Percentiles rank a stretch among this genome's conserved stretches.
Conservation (phyloP, 1,284 basidiomycete species). For the Cerioporus squamosus region DNA sequence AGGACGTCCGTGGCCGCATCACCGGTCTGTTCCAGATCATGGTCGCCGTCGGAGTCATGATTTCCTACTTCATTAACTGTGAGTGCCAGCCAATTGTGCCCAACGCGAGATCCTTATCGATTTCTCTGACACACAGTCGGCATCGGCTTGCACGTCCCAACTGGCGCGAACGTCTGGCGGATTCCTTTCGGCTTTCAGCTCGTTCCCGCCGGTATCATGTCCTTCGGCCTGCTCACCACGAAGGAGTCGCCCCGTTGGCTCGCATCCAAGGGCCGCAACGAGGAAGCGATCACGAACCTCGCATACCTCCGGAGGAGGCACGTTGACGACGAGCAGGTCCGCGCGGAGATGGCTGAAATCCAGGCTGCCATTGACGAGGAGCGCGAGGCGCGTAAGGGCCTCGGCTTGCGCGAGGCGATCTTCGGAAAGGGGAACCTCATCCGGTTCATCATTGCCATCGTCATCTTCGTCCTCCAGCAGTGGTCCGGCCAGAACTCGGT, state of each 20-base stretch:
- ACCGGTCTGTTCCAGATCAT: slow-evolving; percentile 84
- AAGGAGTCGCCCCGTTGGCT: slow-evolving; percentile 48
- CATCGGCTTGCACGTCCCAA: slow-evolving; percentile 55
- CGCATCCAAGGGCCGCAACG: slow-evolving; percentile 38
- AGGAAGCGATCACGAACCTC: slow-evolving; percentile 38
- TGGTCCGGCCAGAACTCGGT: slow-evolving; percentile 67
- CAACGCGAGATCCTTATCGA: background rate
- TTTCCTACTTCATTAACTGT: slow-evolving; percentile 81
- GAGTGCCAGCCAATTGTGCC: slow-evolving; percentile 26
- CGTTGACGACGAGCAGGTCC: slow-evolving; percentile 50
- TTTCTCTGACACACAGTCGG: slow-evolving; percentile 48
- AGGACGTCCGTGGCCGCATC: slow-evolving; percentile 72
- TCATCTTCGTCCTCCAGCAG: slow-evolving; percentile 67
- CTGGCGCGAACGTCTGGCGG: slow-evolving; percentile 63
- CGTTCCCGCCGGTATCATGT: slow-evolving; percentile 80
- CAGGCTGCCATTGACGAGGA: slow-evolving; percentile 71
- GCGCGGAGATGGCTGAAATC: slow-evolving; percentile 62
- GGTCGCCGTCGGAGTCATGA: slow-evolving; percentile 77
- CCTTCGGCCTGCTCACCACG: slow-evolving; percentile 73
- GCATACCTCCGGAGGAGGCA: slow-evolving; percentile 61
- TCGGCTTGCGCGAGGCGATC: slow-evolving; percentile 69
- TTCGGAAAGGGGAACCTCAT: slow-evolving; percentile 75
- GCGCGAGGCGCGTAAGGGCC: slow-evolving; percentile 53
- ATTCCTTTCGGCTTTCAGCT: slow-evolving; percentile 79
- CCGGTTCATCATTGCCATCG: slow-evolving; percentile 70